phyloP scores from a whole-genome alignment of 352 stramenopile species.

The Hyaloperonospora brassicae region DNA sequence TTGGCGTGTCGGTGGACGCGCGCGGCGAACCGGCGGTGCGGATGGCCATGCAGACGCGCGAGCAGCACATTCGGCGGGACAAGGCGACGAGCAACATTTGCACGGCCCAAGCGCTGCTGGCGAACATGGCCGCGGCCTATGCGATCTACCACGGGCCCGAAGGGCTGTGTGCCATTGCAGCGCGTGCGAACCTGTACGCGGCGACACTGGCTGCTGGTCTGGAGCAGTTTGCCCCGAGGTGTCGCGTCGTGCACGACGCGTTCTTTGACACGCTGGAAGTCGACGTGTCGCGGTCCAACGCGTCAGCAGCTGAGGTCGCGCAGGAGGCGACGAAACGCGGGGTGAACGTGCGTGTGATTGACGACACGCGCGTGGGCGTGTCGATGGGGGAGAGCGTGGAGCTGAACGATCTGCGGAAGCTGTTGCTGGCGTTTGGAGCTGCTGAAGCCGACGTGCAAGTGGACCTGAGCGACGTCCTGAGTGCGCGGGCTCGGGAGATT shows the following conservation, averaged over 20 bases:
- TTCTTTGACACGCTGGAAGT: conserved; percentile 98
- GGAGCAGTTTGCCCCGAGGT: conserved; percentile 65
- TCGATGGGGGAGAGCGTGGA: conserved; percentile 96
- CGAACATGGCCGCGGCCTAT: conserved; percentile 98
- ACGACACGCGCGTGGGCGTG: conserved; percentile 85
- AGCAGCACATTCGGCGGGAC: conserved; percentile 98
- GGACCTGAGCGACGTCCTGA: conserved; percentile 37
- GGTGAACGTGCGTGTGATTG: conserved; percentile 85
- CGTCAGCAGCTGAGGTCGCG: conserved; percentile 74
- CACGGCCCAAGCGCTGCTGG: conserved; percentile 96
- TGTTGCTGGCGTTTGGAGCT: conserved; percentile 80
- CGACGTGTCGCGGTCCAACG: conserved; percentile 73
- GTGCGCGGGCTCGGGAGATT: conserved; percentile 42
- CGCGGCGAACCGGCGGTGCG: conserved; percentile 92
- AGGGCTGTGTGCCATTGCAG: conserved; percentile 90
- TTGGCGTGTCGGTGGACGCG: conserved; percentile 96
- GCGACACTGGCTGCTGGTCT: conserved; percentile 85
- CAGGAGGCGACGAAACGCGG: conserved; percentile 50
- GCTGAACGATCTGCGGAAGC: conserved; percentile 78
- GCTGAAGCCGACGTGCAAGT: conserved; percentile 32
- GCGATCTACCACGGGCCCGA: conserved; percentile 98
- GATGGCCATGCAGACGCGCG: conserved; percentile 99
- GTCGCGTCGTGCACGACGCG: conserved; percentile 46
- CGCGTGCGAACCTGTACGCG: conserved; percentile 90
- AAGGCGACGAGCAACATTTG: conserved; percentile 99